Conservation (phyloP, 2,329 filamentous ascomycete species). For the Neurospora sp. region DNA sequence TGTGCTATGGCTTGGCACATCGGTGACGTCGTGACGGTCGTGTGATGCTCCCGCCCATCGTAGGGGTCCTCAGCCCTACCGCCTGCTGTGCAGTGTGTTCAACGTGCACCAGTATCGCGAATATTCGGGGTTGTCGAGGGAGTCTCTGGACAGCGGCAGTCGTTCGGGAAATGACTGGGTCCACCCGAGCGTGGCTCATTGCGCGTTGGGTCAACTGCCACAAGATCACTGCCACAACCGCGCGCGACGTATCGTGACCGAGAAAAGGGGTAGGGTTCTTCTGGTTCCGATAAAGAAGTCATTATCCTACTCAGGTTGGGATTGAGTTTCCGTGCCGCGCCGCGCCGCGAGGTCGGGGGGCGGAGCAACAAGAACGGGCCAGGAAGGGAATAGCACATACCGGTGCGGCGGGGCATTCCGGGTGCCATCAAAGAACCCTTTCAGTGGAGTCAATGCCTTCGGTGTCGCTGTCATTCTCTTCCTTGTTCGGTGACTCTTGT, state of each 20-base stretch:
- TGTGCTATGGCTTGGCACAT: neutral
- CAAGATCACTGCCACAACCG: neutral
- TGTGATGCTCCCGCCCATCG: neutral
- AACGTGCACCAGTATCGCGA: neutral
- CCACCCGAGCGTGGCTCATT: neutral
- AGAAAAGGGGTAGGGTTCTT: neutral
- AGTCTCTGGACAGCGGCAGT: neutral
- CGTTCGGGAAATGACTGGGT: no score
- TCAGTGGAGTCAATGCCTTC: neutral
- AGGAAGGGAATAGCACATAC: neutral
- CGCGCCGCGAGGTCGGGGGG: neutral
- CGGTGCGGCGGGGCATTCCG: neutral
- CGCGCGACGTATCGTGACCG: neutral
- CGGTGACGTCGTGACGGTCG: neutral
- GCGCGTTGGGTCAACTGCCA: neutral
- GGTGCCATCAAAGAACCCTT: neutral
- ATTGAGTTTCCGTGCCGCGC: neutral
- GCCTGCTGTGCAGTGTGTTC: neutral
- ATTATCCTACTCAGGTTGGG: neutral
- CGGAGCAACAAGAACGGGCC: neutral
- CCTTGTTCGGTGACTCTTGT: neutral
- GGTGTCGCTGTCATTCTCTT: neutral
- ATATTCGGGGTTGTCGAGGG: neutral
- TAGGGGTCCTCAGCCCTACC: neutral
- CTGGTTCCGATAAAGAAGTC: neutral